Evolutionary conservation across 371 early-diverging fungal genomes (phyloP), one percentile per base, ranked within the genome.

Genomic region (Mortierella sp.): DNA sequence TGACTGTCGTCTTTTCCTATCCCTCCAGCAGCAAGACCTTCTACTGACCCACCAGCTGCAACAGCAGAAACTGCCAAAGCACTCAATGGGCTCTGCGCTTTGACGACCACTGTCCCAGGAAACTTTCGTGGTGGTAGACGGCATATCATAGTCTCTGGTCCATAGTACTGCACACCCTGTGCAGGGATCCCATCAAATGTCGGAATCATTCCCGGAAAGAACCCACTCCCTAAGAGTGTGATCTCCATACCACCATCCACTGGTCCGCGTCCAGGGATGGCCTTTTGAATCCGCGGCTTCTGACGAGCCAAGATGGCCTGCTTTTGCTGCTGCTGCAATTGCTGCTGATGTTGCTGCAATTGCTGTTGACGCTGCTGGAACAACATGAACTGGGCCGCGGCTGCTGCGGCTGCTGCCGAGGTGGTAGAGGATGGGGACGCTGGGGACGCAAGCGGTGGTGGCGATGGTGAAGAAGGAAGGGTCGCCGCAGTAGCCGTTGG

Each of bases 191-290:
- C 90, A 42, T 94, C 95, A 82, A 95, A 93, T 45, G 89, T 82
- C 39, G 90, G 91, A 2, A 89, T 86, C 30, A 93, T 72, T 12
- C 89, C 91, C 0, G 83, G 79, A 51, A 85, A 83, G 66, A 95
- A 93, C 3, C 91, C 90, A 10, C 84, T 84, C 1, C 95, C 95
- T 6, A 91, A 64, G 3, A 95, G 65, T 6, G 94, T 92, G 28
- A 94, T 85, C 51, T 90, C 91, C 3, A 86, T 71, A 3, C 94
- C 94, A 34, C 95, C 95, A 59, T 85, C 88, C 8, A 91, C 84
- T 0, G 95, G 93, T 0, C 95, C 95, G 61, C 91, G 89, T 7
- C 84, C 74, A 2, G 94, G 94, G 23, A 88, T 84, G 28, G 91
- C 70, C 39, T 89, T 87, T 31, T 88, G 84, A 12, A 92, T 60